phyloP scores from a whole-genome alignment of 2,329 filamentous ascomycete species.

The Aspergillus sergii region DNA sequence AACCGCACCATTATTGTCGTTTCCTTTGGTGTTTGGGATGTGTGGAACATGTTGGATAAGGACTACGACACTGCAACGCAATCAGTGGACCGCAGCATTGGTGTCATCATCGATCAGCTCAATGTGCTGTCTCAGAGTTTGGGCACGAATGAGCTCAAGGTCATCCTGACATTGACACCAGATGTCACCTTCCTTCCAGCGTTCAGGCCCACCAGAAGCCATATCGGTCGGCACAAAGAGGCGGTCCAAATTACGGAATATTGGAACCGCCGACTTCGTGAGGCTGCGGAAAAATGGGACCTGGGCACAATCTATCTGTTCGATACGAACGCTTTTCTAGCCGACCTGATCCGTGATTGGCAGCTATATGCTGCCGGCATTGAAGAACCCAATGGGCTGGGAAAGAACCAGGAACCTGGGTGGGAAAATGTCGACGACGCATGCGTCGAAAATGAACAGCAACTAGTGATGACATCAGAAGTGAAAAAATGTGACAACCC shows the following conservation, averaged over 20 bases:
- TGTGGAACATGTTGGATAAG: conserved; percentile 38
- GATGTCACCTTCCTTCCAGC: conserved; percentile 46
- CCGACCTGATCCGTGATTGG: conserved; percentile 42
- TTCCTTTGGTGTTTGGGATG: conserved; percentile 44
- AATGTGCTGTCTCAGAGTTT: conserved; percentile 32
- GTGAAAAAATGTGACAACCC: conserved; percentile 36
- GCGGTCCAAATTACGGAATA: conserved; percentile 34
- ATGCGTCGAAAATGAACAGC: conserved; percentile 33
- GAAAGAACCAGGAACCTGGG: conserved; percentile 33
- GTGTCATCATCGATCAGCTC: conserved; percentile 37
- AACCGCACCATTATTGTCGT: conserved; percentile 39
- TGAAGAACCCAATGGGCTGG: conserved; percentile 37
- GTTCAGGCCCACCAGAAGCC: conserved; percentile 29
- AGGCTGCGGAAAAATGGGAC: conserved; percentile 35
- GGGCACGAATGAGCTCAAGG: conserved; percentile 33
- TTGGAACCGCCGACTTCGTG: conserved; percentile 38
- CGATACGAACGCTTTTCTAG: conserved; percentile 42
- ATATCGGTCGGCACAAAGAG: conserved; percentile 34
- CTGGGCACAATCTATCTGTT: conserved; percentile 41
- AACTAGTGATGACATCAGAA: conserved; percentile 35
- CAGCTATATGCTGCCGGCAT: conserved; percentile 40
- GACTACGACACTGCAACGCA: conserved; percentile 28
- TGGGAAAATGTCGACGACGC: conserved; percentile 42
- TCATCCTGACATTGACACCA: conserved; percentile 41
- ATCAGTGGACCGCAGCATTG: conserved; percentile 34